These are phyloP conservation scores for Solanum arcanum DNA, from an alignment of 257 asterid genomes.

Conservation along the genomic window DNA sequence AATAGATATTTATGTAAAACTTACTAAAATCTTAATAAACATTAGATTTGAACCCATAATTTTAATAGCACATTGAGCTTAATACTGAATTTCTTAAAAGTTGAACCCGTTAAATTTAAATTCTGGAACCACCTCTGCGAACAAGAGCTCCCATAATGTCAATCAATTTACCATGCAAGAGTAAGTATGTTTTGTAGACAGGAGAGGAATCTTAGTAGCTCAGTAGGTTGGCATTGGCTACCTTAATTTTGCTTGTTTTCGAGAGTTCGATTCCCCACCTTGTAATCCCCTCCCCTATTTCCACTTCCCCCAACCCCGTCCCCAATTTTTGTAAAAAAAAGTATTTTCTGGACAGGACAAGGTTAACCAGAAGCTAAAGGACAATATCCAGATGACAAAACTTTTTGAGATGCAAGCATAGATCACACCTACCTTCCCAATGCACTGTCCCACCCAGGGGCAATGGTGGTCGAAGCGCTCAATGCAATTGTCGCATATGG, in stretches of 20 bases:
- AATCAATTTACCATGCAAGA: background rate
- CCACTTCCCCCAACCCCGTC: background rate
- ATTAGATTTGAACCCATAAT: background rate
- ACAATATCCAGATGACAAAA: background rate
- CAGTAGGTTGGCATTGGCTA: background rate
- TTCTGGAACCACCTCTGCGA: background rate
- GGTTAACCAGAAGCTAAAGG: background rate
- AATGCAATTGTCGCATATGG: constrained; percentile 70
- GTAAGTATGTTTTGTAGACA: background rate
- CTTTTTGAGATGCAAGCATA: background rate
- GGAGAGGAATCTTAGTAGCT: background rate
- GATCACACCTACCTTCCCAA: constrained; percentile 48
- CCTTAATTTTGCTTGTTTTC: background rate
- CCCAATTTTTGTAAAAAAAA: background rate
- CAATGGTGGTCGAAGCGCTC: constrained; percentile 88
- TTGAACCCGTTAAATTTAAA: background rate
- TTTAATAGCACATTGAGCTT: background rate
- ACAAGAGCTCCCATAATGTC: background rate
- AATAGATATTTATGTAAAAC: background rate
- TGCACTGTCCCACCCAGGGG: constrained; percentile 89
- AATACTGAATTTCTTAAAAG: background rate
- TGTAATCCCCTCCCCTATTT: background rate
- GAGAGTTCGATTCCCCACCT: background rate
- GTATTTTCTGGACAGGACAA: background rate
- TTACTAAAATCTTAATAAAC: background rate